Evolutionary conservation across 2,329 filamentous ascomycete genomes (phyloP).

Genomic region (Nemania diffusa): DNA sequence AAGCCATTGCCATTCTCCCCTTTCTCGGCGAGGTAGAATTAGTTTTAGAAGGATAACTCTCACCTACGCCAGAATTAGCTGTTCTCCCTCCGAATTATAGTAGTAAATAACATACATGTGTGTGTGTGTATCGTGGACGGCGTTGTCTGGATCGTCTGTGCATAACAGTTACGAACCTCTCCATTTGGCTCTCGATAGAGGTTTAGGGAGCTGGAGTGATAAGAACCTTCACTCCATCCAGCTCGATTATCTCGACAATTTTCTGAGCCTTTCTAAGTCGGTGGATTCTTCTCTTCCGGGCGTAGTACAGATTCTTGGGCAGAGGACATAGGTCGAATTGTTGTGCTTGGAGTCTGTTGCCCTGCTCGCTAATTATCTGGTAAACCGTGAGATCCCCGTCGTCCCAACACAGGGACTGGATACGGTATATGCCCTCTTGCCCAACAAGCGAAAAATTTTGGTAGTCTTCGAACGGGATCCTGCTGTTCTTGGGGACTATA

Average conservation of each 20-base stretch:
- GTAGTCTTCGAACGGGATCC: neutral
- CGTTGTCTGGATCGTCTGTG: too few relatives aligned
- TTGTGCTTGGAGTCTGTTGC: constrained; percentile 5
- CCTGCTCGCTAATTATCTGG: neutral
- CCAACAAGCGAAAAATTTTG: neutral
- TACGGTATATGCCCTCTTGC: neutral
- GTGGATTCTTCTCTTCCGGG: constrained; percentile 8
- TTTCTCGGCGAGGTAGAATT: too few relatives aligned
- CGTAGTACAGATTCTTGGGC: neutral
- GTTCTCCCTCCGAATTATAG: too few relatives aligned
- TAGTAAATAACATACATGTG: too few relatives aligned
- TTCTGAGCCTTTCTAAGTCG: neutral
- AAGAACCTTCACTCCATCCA: constrained; percentile 6
- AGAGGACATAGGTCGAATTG: constrained; percentile 1
- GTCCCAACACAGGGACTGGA: constrained; percentile 1
- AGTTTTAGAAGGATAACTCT: too few relatives aligned
- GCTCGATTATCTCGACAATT: constrained; percentile 1
- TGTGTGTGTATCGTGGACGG: too few relatives aligned
- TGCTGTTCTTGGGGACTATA: neutral
- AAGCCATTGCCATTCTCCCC: too few relatives aligned
- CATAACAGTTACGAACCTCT: too few relatives aligned
- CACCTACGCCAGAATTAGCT: too few relatives aligned
- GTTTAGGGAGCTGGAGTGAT: neutral
- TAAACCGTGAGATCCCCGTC: constrained; percentile 10
- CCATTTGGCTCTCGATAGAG: neutral